Percentiles rank a stretch among this genome's conserved stretches.
phyloP scores from a whole-genome alignment of 1,139 yeast genomes.

The Saccharomycopsis hybrid region DNA sequence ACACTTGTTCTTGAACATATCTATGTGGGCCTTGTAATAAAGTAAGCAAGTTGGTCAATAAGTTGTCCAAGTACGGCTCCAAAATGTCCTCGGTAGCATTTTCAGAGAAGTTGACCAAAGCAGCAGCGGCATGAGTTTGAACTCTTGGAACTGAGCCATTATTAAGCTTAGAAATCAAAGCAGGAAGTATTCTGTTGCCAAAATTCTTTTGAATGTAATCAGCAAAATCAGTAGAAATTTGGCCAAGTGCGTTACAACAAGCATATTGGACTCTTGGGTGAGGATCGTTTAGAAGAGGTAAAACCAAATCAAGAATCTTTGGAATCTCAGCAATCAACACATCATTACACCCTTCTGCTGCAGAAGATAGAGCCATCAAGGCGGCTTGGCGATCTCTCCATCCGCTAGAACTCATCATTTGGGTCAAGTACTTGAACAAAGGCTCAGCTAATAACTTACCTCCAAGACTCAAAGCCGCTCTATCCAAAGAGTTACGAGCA shows the following conservation, averaged over 20 bases:
- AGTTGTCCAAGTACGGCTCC: slow-evolving; percentile 83
- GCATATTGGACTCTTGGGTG: slow-evolving; percentile 97
- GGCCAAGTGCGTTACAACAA: slow-evolving; percentile 94
- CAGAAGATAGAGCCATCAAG: slow-evolving; percentile 90
- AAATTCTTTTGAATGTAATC: slow-evolving; percentile 78
- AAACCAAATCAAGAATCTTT: slow-evolving; percentile 70
- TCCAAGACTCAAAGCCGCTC: slow-evolving; percentile 76
- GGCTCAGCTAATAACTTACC: slow-evolving; percentile 84
- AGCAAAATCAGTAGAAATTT: slow-evolving; percentile 96
- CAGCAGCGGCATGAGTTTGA: slow-evolving; percentile 98
- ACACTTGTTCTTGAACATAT: slow-evolving; percentile 94
- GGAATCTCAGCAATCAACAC: slow-evolving; percentile 79
- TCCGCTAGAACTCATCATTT: slow-evolving; percentile 63
- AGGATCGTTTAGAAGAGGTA: slow-evolving; percentile 74
- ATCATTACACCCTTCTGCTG: slow-evolving; percentile 96
- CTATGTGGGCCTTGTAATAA: slow-evolving; percentile 79
- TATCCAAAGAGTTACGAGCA: slow-evolving; percentile 88
- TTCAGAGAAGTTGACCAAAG: slow-evolving; percentile 90
- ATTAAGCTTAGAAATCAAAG: slow-evolving; percentile 74
- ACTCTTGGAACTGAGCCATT: slow-evolving; percentile 76
- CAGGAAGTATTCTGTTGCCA: slow-evolving; percentile 77
- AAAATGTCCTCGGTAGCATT: slow-evolving; percentile 81
- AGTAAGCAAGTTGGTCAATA: slow-evolving; percentile 66
- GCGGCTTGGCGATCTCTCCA: slow-evolving; percentile 99
- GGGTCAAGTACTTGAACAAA: slow-evolving; percentile 78